Evolutionary conservation across 495 filamentous ascomycete genomes (phyloP), one percentile per base, ranked within the genome.

Genomic region (Chaetomium tenue): DNA sequence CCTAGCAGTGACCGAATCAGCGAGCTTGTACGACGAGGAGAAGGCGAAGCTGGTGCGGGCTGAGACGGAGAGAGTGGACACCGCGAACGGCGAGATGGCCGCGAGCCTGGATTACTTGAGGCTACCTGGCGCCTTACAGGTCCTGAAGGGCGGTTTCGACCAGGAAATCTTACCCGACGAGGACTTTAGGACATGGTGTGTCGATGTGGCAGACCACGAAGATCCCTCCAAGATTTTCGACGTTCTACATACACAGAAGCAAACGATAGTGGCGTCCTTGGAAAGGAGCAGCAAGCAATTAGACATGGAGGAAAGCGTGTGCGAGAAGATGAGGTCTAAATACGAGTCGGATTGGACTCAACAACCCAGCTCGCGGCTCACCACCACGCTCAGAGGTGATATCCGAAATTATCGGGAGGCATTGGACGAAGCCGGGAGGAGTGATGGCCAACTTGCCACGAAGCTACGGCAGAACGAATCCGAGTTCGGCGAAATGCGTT

Each of bases 251-350:
- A 80, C 86, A 42, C 88, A 92, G 62, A 97, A 94, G 75, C 81
- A 88, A 44, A 81, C 83, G 30, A 89, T 97, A 11, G 70, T 88
- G 11, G 76, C 83, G 3, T 81, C 88, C 11, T 74, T 98, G 60
- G 92, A 96, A 66, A 82, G 83, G 63, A 91, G 90, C 70, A 88
- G 85, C 47, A 96, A 94, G 70, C 89, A 93, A 69, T 73, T 98
- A 12, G 94, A 98, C 68, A 88, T 93, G 85, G 94, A 98, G 75
- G 95, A 97, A 78, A 94, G 90, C 61, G 92, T 98, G 7, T 98
- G 94, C 74, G 94, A 98, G 77, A 97, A 97, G 81, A 98, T 98
- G 94, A 86, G 94, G 57, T 95, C 92, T 3, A 98, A 98, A 75
- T 97, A 97, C 73, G 93, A 94, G 37, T 83, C 80, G 13, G 94